Base-by-base conservation (phyloP, 2,329 filamentous ascomycete genomes). In the Fusarium begoniae region DNA sequence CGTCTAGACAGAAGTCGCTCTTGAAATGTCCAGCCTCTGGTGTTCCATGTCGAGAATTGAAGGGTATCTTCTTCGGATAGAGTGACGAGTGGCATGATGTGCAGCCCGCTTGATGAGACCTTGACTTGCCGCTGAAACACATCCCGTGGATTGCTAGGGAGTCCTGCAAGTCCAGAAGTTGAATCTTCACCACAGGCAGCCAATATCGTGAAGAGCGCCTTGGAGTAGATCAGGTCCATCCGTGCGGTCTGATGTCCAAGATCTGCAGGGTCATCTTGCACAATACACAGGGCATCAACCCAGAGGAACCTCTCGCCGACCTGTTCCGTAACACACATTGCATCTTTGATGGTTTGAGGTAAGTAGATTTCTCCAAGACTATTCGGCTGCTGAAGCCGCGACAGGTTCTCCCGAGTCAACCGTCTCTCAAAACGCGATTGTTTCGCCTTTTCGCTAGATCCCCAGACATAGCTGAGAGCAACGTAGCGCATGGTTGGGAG, bases 261-360 rank as follows among this genome's bases (percentile, higher is more conserved):
- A 8, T 71, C 67, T 26, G 28, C 4, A 18, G 50, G 30, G 10
- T 75, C 72, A 15, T 75, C 69, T 37, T 75, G 65, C 5, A 70
- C 47, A 2, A 75, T 75, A 6, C 72, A 75, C 1, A 75, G 15
- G 6, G 72, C 71, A n/a, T 74, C 72, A 20, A 74, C 65, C 72
- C 72, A 74, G 5, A 74, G 30, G 12, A 53, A 72, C 5, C 61
- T 47, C 26, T 69, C 64, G 4, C 50, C 64, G 51, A 50, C 38
- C 14, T 51, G 28, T 7, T 32, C 26, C 0, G 59, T 58, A 0
- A 73, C 32, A 14, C 45, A 5, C 18, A 73, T 73, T 2, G 71
- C 70, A 15, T 73, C 70, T 13, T 37, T 44, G 15, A 73, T 59
- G 0, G 71, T 70, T 20, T 70, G 55, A 3, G 71, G 70, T 0